phyloP scores from a whole-genome alignment of 2,329 filamentous ascomycete species.

The Fusarium veterinarium region DNA sequence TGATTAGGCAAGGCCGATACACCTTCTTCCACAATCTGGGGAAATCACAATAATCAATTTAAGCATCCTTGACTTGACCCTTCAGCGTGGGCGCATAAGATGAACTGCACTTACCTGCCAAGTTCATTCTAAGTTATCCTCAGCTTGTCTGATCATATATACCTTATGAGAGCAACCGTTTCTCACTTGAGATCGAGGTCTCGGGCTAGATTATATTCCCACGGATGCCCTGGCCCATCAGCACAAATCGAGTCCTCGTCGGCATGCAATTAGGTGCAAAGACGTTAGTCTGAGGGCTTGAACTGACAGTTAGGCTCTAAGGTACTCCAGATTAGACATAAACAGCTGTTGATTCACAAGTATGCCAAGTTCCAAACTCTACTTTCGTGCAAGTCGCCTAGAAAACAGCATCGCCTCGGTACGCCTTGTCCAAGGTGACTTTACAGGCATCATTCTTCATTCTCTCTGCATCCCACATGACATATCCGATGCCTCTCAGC shows the following conservation, averaged over 20 bases:
- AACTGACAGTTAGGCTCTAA: neutral
- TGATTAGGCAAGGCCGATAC: neutral
- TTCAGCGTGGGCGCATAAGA: neutral
- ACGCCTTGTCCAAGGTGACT: constrained; percentile 28
- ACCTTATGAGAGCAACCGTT: neutral
- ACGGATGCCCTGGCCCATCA: neutral
- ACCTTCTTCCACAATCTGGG: neutral
- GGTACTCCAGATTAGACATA: neutral
- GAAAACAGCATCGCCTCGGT: constrained; percentile 33
- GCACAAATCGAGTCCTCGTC: neutral
- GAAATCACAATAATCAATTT: neutral
- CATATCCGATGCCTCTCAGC: constrained; percentile 35
- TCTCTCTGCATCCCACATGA: constrained; percentile 38
- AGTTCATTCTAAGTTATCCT: neutral
- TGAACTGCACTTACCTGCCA: neutral
- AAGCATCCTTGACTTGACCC: neutral
- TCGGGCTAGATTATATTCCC: neutral
- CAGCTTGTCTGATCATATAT: neutral
- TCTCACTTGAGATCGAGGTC: neutral
- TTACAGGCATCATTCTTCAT: constrained; percentile 34
- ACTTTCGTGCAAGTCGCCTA: neutral
- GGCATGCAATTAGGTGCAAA: neutral
- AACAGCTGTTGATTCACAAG: neutral
- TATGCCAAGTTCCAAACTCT: neutral
- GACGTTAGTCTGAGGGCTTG: too few relatives aligned